Base-by-base conservation (phyloP, 768 basidiomycete genomes). In the Suillus luteus region DNA sequence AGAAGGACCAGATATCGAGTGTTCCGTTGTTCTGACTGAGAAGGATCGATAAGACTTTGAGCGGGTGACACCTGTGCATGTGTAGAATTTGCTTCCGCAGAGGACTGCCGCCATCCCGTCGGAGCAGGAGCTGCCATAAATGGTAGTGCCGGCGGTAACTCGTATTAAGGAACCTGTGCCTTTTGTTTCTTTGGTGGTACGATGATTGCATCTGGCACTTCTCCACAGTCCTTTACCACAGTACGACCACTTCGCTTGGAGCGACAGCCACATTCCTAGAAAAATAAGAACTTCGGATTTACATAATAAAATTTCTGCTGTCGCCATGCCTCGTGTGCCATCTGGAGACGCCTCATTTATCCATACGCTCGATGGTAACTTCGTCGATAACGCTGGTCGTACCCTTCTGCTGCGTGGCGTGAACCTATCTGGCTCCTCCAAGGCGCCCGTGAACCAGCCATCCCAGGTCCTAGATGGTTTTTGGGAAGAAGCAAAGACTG, bases 331-430 rank as follows among this genome's bases (percentile, higher is more conserved):
- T n/a, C 71, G 77, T 5, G 71, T 77, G 10, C 90, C 90, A 5
- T 85, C 88, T 5, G 80, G 83, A 27, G 89, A 87, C 2, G 84
- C 81, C 1, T 77, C 83, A 63, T 90, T 80, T 72, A 78, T 91
- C 59, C 90, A 89, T 77, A 93, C 92, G 35, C 75, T 84, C 17
- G 78, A 84, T 60, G 85, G 83, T 67, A 82, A 85, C 60, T 94
- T 94, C 70, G 85, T 93, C 70, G 92, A 94, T 76, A 82, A 81
- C 61, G 75, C 80, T 60, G 91, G 93, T 24, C 86, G 94, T 54
- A 89, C 90, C 0, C 76, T 96, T 22, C 80, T 98, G 17, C 81
- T 99, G 0, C 87, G 96, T 60, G 97, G 97, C n/a, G 92, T 98
- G 51, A 99, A 99, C 74, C 85, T 99, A 54, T 90, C 93, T 14